Evolutionary conservation across 768 basidiomycete genomes (phyloP).

Genomic region (Boletus sp.): DNA sequence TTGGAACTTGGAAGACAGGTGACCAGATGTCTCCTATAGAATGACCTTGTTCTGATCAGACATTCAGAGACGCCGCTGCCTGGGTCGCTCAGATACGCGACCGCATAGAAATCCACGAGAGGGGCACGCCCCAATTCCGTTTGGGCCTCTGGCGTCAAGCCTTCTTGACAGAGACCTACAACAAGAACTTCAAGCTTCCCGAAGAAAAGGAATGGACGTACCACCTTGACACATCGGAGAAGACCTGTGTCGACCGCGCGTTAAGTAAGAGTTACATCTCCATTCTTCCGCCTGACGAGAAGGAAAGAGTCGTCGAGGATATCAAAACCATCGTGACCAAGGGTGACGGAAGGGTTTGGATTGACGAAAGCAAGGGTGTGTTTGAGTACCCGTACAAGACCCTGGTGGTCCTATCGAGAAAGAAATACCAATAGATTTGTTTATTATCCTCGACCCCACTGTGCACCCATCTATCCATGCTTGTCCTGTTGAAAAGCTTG

Average conservation of each 20-base stretch:
- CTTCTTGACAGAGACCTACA: constrained; percentile 64
- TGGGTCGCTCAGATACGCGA: constrained; percentile 78
- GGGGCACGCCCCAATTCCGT: constrained; percentile 79
- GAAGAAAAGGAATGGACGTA: constrained; percentile 57
- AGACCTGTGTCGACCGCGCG: constrained; percentile 62
- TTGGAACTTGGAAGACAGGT: constrained; percentile 92
- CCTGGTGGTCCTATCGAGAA: constrained; percentile 49
- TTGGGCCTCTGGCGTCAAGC: constrained; percentile 67
- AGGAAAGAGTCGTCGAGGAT: constrained; percentile 46
- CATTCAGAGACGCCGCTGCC: constrained; percentile 47
- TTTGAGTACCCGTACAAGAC: constrained; percentile 84
- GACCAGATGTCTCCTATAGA: neutral
- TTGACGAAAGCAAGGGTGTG: constrained; percentile 64
- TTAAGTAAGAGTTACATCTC: constrained; percentile 86
- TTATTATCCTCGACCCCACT: neutral
- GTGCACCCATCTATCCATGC: neutral
- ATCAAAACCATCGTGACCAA: constrained; percentile 53
- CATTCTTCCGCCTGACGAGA: constrained; percentile 55
- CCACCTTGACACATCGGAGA: constrained; percentile 47
- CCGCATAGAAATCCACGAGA: constrained; percentile 63
- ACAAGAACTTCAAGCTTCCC: constrained; percentile 53
- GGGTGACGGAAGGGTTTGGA: constrained; percentile 68
- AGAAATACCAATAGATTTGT: constrained; percentile 31
- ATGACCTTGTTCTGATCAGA: neutral
- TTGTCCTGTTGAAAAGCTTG: neutral